These are phyloP conservation scores for Bryoglossum gracile DNA, from an alignment of 495 filamentous ascomycete species.

Conservation along the genomic window DNA sequence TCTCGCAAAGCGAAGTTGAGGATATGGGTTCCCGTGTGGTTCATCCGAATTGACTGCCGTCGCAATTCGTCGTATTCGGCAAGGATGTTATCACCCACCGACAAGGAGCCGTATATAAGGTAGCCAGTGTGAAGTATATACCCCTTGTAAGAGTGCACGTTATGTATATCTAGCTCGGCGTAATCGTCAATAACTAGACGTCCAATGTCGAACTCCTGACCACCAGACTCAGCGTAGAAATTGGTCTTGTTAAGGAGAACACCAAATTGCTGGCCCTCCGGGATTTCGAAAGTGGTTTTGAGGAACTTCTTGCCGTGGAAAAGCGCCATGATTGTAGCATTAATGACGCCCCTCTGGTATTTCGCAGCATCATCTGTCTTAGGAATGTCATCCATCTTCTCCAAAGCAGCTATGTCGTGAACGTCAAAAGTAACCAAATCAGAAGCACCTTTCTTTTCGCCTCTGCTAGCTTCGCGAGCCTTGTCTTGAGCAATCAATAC, in stretches of 20 bases:
- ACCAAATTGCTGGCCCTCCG: conserved; percentile 75
- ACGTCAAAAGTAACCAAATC: conserved; percentile 89
- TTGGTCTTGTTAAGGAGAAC: conserved; percentile 86
- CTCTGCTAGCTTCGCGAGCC: conserved; percentile 89
- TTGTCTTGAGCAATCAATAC: conserved; percentile 79
- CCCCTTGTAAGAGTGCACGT: conserved; percentile 88
- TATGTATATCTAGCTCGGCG: conserved; percentile 82
- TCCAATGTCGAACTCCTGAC: conserved; percentile 91
- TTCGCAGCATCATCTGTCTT: conserved; percentile 71
- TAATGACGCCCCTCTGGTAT: conserved; percentile 57
- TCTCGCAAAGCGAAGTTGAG: conserved; percentile 89
- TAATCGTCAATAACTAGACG: conserved; percentile 82
- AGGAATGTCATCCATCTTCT: conserved; percentile 66
- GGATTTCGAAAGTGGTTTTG: conserved; percentile 61
- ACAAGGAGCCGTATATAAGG: conserved; percentile 79
- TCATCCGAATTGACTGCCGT: conserved; percentile 88
- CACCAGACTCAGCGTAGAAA: conserved; percentile 97
- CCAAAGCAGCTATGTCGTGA: conserved; percentile 81
- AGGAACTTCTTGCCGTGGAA: conserved; percentile 75
- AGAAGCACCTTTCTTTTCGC: conserved; percentile 73
- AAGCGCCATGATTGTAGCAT: conserved; percentile 67
- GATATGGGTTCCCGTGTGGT: conserved; percentile 95
- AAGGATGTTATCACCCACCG: conserved; percentile 73
- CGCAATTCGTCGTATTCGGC: conserved; percentile 92
- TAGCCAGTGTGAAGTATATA: conserved; percentile 93